Base-by-base conservation (phyloP, 441 rosid genomes). In the Eutrema salsugineum region DNA sequence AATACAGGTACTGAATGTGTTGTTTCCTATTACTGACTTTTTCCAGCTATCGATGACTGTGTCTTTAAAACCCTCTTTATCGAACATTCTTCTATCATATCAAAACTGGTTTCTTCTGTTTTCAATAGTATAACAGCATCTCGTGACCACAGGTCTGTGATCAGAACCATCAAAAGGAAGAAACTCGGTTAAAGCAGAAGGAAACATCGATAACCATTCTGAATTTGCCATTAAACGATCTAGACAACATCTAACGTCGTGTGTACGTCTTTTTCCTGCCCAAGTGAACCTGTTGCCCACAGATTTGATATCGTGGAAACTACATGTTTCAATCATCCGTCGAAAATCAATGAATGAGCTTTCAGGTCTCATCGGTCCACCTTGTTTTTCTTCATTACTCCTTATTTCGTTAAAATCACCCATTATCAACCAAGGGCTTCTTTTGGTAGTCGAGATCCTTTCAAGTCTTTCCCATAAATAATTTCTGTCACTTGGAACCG, bases 91-190 rank as follows among this genome's bases (percentile, higher is more conserved):
- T 5, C 6, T 6, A 6, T 32, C 35, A 5, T 32, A 32, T 5
- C 8, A 0, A 8, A 32, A 32, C 1, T 0, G 8, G 6, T 1
- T 1, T 5, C 8, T 5, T 0, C 30, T 5, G 5, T 4, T 1
- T 3, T 28, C 30, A 28, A 28, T 28, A 28, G 5, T 5, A 3
- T 28, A 3, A 0, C 30, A 1, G 30, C 0, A 3, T 1, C 0
- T 4, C 0, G 4, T 28, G 0, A 28, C 30, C 6, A 28, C 1
- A 5, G 30, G 6, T 3, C 30, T 28, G 4, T 32, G 35, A 32
- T 32, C 7, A 6, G 40, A 36, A 8, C 12, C 40, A 9, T 36
- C 40, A 11, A 36, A 36, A 36, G 4, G 40, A 0, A 36, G 12
- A 3, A 36, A 36, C 2, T 9, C 40, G 0, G 12, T 3, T 1